Conservation (phyloP, 805 yeast genomes). For the Metschnikowia gelsemii region DNA sequence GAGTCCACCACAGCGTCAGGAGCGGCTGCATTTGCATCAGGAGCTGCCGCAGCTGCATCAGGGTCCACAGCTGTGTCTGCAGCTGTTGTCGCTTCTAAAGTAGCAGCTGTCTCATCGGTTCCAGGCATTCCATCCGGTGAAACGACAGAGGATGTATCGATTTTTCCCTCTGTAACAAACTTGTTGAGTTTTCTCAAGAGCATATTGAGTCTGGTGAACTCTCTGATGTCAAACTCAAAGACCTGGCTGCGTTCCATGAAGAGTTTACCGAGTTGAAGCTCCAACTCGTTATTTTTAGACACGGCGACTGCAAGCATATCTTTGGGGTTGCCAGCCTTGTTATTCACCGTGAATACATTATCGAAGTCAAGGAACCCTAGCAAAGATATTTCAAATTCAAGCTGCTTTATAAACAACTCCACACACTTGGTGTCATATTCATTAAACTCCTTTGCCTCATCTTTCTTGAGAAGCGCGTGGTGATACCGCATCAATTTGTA, state of each 20-base stretch:
- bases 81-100: too few species aligned
- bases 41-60: too few species aligned
- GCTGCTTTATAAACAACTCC: constrained; percentile 6
- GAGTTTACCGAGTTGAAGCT: constrained; percentile 4
- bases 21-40: too few species aligned
- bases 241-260: constrained; percentile 10
- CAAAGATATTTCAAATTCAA: constrained; percentile 7
- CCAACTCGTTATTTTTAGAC: not conserved
- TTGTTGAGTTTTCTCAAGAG: not conserved
- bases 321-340: not conserved
- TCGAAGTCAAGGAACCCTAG: constrained; percentile 6
- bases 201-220: not conserved
- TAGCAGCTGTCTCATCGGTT: too few species aligned
- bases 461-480: constrained; percentile 3
- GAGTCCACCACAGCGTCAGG: too few species aligned
- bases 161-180: constrained; percentile 1
- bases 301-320: not conserved
- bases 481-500: constrained; percentile 12
- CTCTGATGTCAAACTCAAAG: constrained; percentile 7
- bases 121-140: too few species aligned
- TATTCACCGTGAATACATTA: not conserved
- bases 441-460: constrained; percentile 4
- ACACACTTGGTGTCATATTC: constrained; percentile 9
- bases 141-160: too few species aligned
- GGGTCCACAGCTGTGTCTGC: too few species aligned